Evolutionary conservation across 2,329 filamentous ascomycete species (phyloP).

Genomic region (Exophiala lecanii-corni): DNA sequence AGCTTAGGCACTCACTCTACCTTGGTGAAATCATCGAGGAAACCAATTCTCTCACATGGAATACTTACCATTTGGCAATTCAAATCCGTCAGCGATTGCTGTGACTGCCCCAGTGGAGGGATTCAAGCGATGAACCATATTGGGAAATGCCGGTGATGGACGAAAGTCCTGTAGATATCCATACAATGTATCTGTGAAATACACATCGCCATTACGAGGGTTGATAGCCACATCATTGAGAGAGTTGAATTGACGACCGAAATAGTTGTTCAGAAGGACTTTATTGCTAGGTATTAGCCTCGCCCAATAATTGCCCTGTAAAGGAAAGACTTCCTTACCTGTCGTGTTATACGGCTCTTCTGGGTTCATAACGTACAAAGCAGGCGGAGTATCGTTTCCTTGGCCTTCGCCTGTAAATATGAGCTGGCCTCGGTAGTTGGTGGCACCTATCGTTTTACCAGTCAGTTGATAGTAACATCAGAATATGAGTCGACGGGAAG

Average conservation of each 20-base stretch:
- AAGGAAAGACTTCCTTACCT: conserved; percentile 29
- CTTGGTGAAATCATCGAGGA: background rate
- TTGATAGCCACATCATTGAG: conserved; percentile 26
- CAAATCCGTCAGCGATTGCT: conserved; percentile 47
- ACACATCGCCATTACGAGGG: conserved; percentile 24
- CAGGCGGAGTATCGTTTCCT: conserved; percentile 39
- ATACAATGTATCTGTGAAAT: conserved; percentile 30
- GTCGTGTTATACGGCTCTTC: conserved; percentile 49
- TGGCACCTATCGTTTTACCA: conserved; percentile 39
- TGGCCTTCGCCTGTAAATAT: conserved; percentile 50
- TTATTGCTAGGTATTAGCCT: too few relatives aligned
- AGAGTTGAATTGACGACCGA: conserved; percentile 43
- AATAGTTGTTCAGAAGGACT: conserved; percentile 56
- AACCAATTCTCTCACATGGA: conserved; percentile 8
- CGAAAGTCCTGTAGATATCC: conserved; percentile 46
- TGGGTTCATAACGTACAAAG: conserved; percentile 43
- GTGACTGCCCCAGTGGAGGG: conserved; percentile 39
- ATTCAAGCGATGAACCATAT: conserved; percentile 47
- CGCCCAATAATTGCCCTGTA: too few relatives aligned
- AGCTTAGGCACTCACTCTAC: too few relatives aligned
- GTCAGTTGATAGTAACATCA: too few relatives aligned
- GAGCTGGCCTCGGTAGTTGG: conserved; percentile 48
- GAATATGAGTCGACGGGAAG: conserved; percentile 16
- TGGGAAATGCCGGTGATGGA: conserved; percentile 41
- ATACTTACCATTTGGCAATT: conserved; percentile 39